Base-by-base conservation (phyloP, 83 land plant species). In the Picea abies region DNA sequence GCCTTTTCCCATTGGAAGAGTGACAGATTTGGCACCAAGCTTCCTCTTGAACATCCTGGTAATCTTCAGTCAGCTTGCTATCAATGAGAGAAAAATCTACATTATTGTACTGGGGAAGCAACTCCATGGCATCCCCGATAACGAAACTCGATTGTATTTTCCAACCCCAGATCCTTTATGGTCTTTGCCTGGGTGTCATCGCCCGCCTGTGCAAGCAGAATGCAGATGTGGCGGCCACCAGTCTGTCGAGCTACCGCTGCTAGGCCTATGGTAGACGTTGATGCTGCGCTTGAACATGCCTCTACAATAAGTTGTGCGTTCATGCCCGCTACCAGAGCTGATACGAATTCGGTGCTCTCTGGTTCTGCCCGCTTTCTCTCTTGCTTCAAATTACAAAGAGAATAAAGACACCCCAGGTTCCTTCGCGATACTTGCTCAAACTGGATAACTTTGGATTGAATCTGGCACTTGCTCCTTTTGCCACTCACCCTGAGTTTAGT, bases 261-360 rank as follows among this genome's bases (percentile, higher is more conserved):
- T 20, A 92, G 84, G 37, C 90, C 92, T 17, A 92, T 60, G 6
- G 90, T 89, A 6, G 92, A 86, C 1, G 44, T 72, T 15, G 83
- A 78, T 5, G 86, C 82, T 4, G 79, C 84, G 3, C 58, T 61
- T 0, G 84, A 60, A 8, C 88, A 69, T 16, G 90, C 86, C 29
- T 26, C 29, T 26, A 26, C 29, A 26, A 26, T 26, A 26, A 26
- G 29, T 26, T 26, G 29, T 26, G 93, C 78, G 37, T 80, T 86
- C 88, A 86, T 89, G 39, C 92, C 92, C 4, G 90, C 94, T 52
- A 92, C 94, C 79, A 92, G 60, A 52, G 93, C 92, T n/a, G 93
- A 87, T 44, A 91, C 62, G 89, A 89, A 86, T 67, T 89, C 93
- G 65, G 76, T 84, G 80, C 79, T 85, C 63, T 82, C 83, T 1